Evolutionary conservation across 495 filamentous ascomycete species (phyloP).

Genomic region (Annulohypoxylon bovei): DNA sequence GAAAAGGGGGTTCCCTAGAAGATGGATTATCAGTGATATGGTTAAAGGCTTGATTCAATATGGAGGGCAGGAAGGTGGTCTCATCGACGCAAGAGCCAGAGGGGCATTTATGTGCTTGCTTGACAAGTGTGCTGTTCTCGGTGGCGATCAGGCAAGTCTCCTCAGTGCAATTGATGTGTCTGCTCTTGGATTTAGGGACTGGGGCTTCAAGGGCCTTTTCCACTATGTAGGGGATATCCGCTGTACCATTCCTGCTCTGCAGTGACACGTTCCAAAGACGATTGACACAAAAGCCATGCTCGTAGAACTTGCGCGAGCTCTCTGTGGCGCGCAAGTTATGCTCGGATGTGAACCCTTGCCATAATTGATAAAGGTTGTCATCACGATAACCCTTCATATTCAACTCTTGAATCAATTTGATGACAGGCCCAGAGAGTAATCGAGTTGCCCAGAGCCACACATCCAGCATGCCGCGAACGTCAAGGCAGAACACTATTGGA

Average conservation of each 20-base stretch:
- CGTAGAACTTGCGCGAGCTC: background rate
- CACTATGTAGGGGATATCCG: constrained; percentile 7
- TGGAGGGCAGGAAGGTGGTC: background rate
- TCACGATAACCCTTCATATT: background rate
- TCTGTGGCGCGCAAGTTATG: background rate
- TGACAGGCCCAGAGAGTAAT: background rate
- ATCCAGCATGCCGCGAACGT: background rate
- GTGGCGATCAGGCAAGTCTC: background rate
- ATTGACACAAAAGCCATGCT: constrained; percentile 5
- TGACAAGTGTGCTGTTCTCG: constrained; percentile 1
- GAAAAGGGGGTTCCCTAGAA: background rate
- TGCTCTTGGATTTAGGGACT: constrained; percentile 1
- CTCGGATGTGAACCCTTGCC: background rate
- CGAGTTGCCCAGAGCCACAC: background rate
- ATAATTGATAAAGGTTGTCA: background rate
- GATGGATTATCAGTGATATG: background rate
- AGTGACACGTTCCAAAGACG: constrained; percentile 6
- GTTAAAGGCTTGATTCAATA: background rate
- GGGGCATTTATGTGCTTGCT: constrained; percentile 7
- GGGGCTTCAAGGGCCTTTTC: constrained; percentile 3
- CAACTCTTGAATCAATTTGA: background rate
- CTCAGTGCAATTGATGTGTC: constrained; percentile 2
- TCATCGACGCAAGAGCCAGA: background rate
- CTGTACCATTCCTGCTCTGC: constrained; percentile 1
- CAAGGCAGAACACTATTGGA: background rate